phyloP scores from a whole-genome alignment of 192 early-diverging fungal genomes.

The Linnemannia hyalina region DNA sequence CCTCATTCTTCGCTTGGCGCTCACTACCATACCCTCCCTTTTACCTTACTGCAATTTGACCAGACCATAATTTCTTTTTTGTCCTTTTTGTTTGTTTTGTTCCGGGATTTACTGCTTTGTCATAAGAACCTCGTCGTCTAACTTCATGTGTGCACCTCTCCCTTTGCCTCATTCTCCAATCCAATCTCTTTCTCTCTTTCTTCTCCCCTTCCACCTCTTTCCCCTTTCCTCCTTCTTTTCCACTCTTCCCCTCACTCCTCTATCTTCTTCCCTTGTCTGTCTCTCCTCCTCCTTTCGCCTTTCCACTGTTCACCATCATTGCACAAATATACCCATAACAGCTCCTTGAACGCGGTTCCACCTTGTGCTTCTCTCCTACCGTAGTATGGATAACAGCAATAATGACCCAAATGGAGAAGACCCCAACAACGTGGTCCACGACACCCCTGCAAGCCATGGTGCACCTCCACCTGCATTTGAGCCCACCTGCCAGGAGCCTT shows the following conservation, averaged over 20 bases:
- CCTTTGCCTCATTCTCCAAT: not conserved
- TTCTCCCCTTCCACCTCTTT: not conserved
- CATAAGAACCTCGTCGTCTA: no score
- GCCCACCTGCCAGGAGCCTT: not conserved
- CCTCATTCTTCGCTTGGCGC: not conserved
- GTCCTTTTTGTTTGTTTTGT: no score
- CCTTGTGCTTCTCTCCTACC: not conserved
- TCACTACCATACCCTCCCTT: not conserved
- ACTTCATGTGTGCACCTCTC: not conserved
- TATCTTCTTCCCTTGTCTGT: not conserved
- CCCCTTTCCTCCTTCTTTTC: not conserved
- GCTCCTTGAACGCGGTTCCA: not conserved
- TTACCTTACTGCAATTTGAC: not conserved
- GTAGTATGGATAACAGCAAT: constrained; percentile 24
- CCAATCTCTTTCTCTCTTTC: not conserved
- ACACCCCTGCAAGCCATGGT: not conserved
- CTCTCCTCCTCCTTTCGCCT: not conserved
- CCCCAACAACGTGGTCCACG: not conserved
- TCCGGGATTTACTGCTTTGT: no score
- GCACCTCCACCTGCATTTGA: not conserved
- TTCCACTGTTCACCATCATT: not conserved
- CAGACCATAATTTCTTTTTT: no score
- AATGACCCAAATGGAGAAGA: not conserved
- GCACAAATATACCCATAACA: not conserved
- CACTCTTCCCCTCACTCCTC: not conserved